Percentiles rank a stretch among this genome's conserved stretches.
Evolutionary conservation across 2,329 filamentous ascomycete species (phyloP).

Genomic region (Scedosporium dehoogii): DNA sequence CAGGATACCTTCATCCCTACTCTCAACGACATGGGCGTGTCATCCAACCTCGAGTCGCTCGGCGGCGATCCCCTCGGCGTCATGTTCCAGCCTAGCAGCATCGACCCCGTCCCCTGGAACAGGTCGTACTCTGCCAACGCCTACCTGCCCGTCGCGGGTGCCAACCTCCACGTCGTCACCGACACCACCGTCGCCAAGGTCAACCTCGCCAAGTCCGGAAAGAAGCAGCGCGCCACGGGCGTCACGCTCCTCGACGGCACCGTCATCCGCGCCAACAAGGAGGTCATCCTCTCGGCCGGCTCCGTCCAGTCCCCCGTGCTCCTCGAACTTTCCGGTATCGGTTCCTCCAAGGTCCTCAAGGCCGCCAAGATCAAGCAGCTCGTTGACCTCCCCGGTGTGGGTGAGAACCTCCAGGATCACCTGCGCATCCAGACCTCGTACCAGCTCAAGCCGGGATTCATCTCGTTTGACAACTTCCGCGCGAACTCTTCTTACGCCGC

Average conservation of each 20-base stretch:
- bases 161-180: slow-evolving; percentile 30
- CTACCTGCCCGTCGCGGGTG: slow-evolving; percentile 29
- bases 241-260: slow-evolving; percentile 27
- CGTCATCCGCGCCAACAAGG: slow-evolving; percentile 27
- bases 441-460: slow-evolving; percentile 26
- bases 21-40: slow-evolving; percentile 31
- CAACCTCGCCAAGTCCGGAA: slow-evolving; percentile 7
- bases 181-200: slow-evolving; percentile 18
- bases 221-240: slow-evolving; percentile 18
- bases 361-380: slow-evolving; percentile 26
- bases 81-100: slow-evolving; percentile 37
- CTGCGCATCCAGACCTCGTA: slow-evolving; percentile 15
- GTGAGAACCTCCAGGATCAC: slow-evolving; percentile 40
- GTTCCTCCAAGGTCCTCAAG: slow-evolving; percentile 21
- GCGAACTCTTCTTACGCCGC: slow-evolving; percentile 16
- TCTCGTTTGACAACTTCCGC: slow-evolving; percentile 17
- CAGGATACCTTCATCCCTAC: slow-evolving; percentile 33
- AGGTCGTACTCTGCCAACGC: slow-evolving; percentile 36
- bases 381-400: slow-evolving; percentile 31
- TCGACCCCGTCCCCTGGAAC: slow-evolving; percentile 32
- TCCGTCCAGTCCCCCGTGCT: slow-evolving; percentile 15
- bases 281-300: slow-evolving; percentile 15
- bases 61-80: slow-evolving; percentile 40
- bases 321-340: slow-evolving; percentile 24
- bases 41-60: slow-evolving; percentile 32